These are phyloP conservation scores for Friedmanniomyces simplex DNA, from an alignment of 495 filamentous ascomycete genomes.

Conservation along the genomic window DNA sequence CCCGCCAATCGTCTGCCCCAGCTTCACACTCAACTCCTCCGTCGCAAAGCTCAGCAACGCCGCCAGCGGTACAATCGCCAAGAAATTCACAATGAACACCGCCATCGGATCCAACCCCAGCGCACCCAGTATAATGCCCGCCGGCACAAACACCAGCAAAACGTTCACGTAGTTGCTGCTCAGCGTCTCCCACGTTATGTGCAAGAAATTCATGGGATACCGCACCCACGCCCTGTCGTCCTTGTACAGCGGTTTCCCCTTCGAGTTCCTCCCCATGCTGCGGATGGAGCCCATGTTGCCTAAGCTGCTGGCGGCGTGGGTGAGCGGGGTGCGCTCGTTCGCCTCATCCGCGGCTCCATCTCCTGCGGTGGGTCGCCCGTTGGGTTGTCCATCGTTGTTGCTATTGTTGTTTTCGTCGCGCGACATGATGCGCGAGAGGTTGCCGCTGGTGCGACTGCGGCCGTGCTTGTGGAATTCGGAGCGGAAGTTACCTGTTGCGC, in stretches of 20 bases:
- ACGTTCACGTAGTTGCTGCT: conserved; percentile 71
- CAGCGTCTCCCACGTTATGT: conserved; percentile 45
- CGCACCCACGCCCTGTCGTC: conserved; percentile 25
- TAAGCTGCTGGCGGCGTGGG: conserved; percentile 2
- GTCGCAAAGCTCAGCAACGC: conserved; percentile 91
- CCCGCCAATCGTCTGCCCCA: conserved; percentile 85
- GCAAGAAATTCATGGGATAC: conserved; percentile 44
- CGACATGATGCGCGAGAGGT: too few relatives aligned
- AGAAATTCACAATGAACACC: conserved; percentile 84
- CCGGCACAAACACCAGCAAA: conserved; percentile 77
- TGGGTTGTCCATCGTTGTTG: not conserved
- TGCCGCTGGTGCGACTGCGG: conserved; percentile 4
- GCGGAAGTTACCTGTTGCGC: conserved; percentile 12
- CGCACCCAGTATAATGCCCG: conserved; percentile 71
- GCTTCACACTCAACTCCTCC: conserved; percentile 72
- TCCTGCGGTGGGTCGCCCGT: not conserved
- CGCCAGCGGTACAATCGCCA: conserved; percentile 90
- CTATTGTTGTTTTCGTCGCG: not conserved
- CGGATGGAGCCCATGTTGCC: conserved; percentile 4
- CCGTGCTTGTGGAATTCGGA: conserved; percentile 15
- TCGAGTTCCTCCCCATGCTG: not conserved
- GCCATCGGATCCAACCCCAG: conserved; percentile 62
- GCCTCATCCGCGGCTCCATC: conserved; percentile 12
- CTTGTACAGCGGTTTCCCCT: conserved; percentile 11
- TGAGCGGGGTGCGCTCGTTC: conserved; percentile 15